phyloP scores from a whole-genome alignment of 495 filamentous ascomycete genomes.

The Neurospora intermedia region DNA sequence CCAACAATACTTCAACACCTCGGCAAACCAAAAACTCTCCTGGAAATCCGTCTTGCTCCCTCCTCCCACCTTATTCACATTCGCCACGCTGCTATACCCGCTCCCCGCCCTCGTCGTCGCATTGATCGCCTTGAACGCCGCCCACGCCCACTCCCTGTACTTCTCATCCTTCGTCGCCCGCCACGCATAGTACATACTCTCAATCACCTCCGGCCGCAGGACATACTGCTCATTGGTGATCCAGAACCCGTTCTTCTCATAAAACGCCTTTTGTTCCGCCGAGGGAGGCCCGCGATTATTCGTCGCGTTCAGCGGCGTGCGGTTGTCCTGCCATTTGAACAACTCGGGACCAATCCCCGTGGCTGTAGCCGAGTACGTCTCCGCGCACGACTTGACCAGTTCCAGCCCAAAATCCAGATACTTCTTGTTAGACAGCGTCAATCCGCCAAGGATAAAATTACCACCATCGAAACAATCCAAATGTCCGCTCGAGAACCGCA shows the following conservation, averaged over 20 bases:
- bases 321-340: conserved; percentile 56
- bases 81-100: conserved; percentile 52
- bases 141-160: conserved; percentile 82
- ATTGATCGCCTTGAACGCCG: conserved; percentile 64
- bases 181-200: conserved; percentile 84
- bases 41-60: conserved; percentile 57
- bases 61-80: conserved; percentile 57
- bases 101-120: conserved; percentile 48
- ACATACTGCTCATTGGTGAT: conserved; percentile 52
- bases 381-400: conserved; percentile 64
- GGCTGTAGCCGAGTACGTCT: conserved; percentile 56
- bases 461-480: conserved; percentile 79
- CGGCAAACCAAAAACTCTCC: conserved; percentile 87
- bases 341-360: conserved; percentile 73
- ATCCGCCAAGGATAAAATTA: conserved; percentile 78
- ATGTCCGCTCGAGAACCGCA: conserved; percentile 48
- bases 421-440: conserved; percentile 48
- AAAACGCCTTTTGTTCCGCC: conserved; percentile 44
- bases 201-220: conserved; percentile 75
- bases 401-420: conserved; percentile 67
- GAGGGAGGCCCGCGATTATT: conserved; percentile 32
- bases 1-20: conserved; percentile 81
- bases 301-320: conserved; percentile 23
- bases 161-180: conserved; percentile 59
- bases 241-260: conserved; percentile 59